These are phyloP conservation scores for Leucocoprinus leucothites DNA, from an alignment of 768 basidiomycete species.

Conservation along the genomic window DNA sequence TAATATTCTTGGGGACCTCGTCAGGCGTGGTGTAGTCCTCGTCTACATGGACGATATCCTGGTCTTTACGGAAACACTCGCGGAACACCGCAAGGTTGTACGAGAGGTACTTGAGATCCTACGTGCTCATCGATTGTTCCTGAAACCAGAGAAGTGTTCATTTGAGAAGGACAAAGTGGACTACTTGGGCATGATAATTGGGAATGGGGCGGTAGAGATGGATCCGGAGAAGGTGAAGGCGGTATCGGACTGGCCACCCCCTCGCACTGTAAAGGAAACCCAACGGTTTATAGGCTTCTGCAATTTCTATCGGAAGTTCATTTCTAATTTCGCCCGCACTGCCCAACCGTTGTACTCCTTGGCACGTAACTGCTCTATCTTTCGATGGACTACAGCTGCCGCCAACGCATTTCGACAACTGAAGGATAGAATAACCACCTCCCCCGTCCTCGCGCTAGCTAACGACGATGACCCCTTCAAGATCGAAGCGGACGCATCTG, in stretches of 20 bases:
- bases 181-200: slow-evolving; percentile 30
- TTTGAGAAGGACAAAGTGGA: slow-evolving; percentile 28
- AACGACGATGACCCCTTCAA: slow-evolving; percentile 19
- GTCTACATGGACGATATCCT: slow-evolving; percentile 44
- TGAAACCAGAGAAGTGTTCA: slow-evolving; percentile 35
- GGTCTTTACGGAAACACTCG: slow-evolving; percentile 23
- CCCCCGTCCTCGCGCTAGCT: slow-evolving; percentile 22
- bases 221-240: slow-evolving; percentile 29
- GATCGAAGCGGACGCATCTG: slow-evolving; percentile 28
- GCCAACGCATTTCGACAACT: slow-evolving; percentile 24
- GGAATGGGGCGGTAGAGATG: slow-evolving; percentile 22
- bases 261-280: slow-evolving; percentile 23
- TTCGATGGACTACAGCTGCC: slow-evolving; percentile 19
- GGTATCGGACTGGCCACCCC: slow-evolving; percentile 28
- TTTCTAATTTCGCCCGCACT: slow-evolving; percentile 23
- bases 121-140: slow-evolving; percentile 27
- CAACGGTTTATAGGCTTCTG: slow-evolving; percentile 40
- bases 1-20: slow-evolving; percentile 22
- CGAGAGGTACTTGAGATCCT: slow-evolving; percentile 22
- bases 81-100: slow-evolving; percentile 15
- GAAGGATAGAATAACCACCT: slow-evolving; percentile 21
- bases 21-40: slow-evolving; percentile 32
- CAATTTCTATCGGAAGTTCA: slow-evolving; percentile 34
- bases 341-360: neutral
- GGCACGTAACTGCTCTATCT: slow-evolving; percentile 16